Conservation (phyloP, 768 basidiomycete species). For the Pleurotus tuoliensis region DNA sequence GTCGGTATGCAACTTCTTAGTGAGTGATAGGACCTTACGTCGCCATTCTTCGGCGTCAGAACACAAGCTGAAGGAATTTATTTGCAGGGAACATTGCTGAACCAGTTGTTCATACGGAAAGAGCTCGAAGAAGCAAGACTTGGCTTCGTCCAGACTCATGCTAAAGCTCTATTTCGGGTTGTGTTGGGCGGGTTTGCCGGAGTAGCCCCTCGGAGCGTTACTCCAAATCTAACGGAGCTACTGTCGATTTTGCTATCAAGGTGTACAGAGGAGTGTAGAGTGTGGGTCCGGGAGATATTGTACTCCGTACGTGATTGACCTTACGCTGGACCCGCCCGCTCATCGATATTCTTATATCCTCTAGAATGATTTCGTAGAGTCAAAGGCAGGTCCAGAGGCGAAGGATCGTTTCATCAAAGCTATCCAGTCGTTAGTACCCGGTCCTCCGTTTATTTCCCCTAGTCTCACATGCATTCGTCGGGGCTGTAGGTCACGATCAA, state of each 20-base stretch:
- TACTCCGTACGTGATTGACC: slow-evolving; percentile 43
- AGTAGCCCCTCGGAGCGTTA: slow-evolving; percentile 77
- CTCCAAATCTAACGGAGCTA: slow-evolving; percentile 82
- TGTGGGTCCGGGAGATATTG: slow-evolving; percentile 74
- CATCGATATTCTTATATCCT: not conserved
- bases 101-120: slow-evolving; percentile 60
- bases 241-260: slow-evolving; percentile 64
- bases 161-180: slow-evolving; percentile 67
- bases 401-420: slow-evolving; percentile 78
- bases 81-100: slow-evolving; percentile 57
- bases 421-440: slow-evolving; percentile 51
- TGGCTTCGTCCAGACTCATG: slow-evolving; percentile 43
- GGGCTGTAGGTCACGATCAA: slow-evolving; percentile 58
- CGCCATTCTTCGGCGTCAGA: no score
- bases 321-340: not conserved
- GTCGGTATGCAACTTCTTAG: slow-evolving; percentile 78
- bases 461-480: not conserved
- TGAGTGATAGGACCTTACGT: slow-evolving; percentile 30
- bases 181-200: slow-evolving; percentile 80
- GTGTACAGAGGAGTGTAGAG: slow-evolving; percentile 29
- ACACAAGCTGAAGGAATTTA: not conserved
- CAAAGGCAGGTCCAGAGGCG: slow-evolving; percentile 67
- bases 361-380: slow-evolving; percentile 71
- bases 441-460: not conserved
- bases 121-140: slow-evolving; percentile 50